Evolutionary conservation across 1,139 yeast genomes (phyloP).

Genomic region (Pichia cactophila): DNA sequence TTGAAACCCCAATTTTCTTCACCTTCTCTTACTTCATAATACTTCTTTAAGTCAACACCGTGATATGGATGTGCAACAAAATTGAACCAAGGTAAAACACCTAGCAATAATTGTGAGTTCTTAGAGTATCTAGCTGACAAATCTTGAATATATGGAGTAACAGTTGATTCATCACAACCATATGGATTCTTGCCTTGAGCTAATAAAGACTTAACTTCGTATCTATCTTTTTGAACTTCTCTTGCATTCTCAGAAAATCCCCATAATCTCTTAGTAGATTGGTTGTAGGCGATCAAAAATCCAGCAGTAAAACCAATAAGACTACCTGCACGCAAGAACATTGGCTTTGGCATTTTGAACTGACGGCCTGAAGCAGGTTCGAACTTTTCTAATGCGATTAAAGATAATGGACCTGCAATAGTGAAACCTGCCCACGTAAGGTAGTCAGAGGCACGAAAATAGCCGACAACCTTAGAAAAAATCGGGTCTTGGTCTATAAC

Average conservation of each 20-base stretch:
- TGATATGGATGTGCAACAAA: conserved; percentile 77
- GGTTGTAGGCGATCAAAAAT: conserved; percentile 57
- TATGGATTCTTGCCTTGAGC: conserved; percentile 64
- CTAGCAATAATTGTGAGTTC: conserved; percentile 55
- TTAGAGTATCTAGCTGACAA: conserved; percentile 76
- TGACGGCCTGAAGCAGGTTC: conserved; percentile 58
- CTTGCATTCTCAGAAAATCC: conserved; percentile 69
- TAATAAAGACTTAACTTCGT: conserved; percentile 61
- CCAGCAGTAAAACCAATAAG: conserved; percentile 66
- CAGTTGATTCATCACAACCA: conserved; percentile 41
- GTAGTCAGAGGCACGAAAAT: conserved; percentile 65
- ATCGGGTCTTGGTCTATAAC: conserved; percentile 75
- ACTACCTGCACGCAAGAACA: conserved; percentile 51
- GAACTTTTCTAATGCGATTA: conserved; percentile 54
- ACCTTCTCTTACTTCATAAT: conserved; percentile 54
- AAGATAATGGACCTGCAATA: conserved; percentile 56
- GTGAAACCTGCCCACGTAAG: conserved; percentile 56
- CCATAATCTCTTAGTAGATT: conserved; percentile 65
- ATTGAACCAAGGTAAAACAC: conserved; percentile 78
- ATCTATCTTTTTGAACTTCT: conserved; percentile 69
- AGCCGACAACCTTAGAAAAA: conserved; percentile 62
- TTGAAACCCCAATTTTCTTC: conserved; percentile 29
- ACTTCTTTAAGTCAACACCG: conserved; percentile 65
- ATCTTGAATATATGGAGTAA: conserved; percentile 68
- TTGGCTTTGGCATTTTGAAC: conserved; percentile 50